Conservation (phyloP, 2,329 filamentous ascomycete genomes). For the Sphaerulina populicola region DNA sequence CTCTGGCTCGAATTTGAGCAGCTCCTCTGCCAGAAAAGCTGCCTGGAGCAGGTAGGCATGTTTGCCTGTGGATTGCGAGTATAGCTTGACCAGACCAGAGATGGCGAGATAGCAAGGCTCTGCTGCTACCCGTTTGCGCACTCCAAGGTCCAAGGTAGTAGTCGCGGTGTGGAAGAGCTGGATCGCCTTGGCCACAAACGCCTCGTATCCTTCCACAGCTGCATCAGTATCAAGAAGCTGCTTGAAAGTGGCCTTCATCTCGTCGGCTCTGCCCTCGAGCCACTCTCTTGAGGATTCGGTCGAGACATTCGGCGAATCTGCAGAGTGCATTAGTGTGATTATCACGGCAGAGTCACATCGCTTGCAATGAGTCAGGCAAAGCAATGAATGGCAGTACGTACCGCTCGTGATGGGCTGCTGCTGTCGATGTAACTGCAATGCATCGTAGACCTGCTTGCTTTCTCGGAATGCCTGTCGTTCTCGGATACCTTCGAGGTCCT, state of each 20-base stretch:
- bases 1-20: slow-evolving; percentile 24
- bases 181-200: slow-evolving; percentile 24
- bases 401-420: background rate
- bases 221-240: slow-evolving; percentile 11
- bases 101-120: slow-evolving; percentile 31
- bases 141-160: slow-evolving; percentile 11
- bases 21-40: slow-evolving; percentile 26
- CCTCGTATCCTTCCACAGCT: slow-evolving; percentile 12
- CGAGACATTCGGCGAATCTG: background rate
- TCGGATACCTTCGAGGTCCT: slow-evolving; percentile 24
- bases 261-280: slow-evolving; percentile 20
- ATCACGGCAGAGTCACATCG: too few species aligned
- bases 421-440: slow-evolving; percentile 16
- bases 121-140: slow-evolving; percentile 19
- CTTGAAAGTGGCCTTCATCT: slow-evolving; percentile 23
- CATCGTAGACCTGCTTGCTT: slow-evolving; percentile 29
- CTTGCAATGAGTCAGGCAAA: too few species aligned
- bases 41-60: slow-evolving; percentile 26
- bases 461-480: slow-evolving; percentile 21
- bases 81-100: slow-evolving; percentile 28
- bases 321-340: background rate
- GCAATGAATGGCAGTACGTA: background rate
- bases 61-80: slow-evolving; percentile 14
- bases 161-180: slow-evolving; percentile 23
- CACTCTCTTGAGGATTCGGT: slow-evolving; percentile 16